These are phyloP conservation scores for Asterophora parasitica DNA, from an alignment of 768 basidiomycete species.

Conservation along the genomic window DNA sequence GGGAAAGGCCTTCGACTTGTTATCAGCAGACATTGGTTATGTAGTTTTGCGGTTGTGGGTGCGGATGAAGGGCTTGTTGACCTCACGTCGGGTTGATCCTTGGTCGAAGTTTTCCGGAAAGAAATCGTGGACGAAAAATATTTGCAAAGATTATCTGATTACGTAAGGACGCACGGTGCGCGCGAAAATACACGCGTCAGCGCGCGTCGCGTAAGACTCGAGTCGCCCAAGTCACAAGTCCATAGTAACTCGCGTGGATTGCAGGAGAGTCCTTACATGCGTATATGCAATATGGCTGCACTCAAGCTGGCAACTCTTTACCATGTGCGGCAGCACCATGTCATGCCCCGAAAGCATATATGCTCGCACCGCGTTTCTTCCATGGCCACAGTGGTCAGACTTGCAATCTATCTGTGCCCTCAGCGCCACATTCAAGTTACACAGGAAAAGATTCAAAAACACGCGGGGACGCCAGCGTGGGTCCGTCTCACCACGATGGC, in stretches of 20 bases:
- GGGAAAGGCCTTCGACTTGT: slow-evolving; percentile 82
- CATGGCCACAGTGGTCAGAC: slow-evolving; percentile 37
- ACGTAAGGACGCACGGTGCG: not conserved
- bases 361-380: slow-evolving; percentile 36
- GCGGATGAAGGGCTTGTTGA: slow-evolving; percentile 36
- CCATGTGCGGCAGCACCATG: slow-evolving; percentile 52
- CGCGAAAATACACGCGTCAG: not conserved
- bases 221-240: too few species aligned
- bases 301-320: slow-evolving; percentile 23
- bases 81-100: slow-evolving; percentile 86
- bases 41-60: slow-evolving; percentile 6
- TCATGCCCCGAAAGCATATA: slow-evolving; percentile 38
- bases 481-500: too few species aligned
- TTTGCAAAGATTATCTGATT: not conserved
- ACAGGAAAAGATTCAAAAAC: too few species aligned
- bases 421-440: too few species aligned
- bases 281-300: slow-evolving; percentile 1
- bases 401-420: too few species aligned
- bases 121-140: slow-evolving; percentile 4
- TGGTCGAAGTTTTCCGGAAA: slow-evolving; percentile 48
- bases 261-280: too few species aligned
- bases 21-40: slow-evolving; percentile 52
- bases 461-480: too few species aligned
- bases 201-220: too few species aligned
- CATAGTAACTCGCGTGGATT: too few species aligned